phyloP scores from a whole-genome alignment of 805 yeast genomes.

The Yarrowia sp. region DNA sequence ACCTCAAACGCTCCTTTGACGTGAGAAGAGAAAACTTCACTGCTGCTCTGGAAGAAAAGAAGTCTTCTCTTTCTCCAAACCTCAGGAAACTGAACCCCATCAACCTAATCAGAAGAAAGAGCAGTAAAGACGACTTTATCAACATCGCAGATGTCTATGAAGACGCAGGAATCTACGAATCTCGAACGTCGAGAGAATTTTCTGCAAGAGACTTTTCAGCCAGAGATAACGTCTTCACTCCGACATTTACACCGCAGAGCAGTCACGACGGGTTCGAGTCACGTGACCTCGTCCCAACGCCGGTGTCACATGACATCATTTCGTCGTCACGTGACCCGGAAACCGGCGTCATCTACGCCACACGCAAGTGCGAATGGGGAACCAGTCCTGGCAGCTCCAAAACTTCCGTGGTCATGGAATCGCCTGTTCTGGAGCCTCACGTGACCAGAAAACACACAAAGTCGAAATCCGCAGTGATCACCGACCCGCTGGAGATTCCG shows the following conservation, averaged over 20 bases:
- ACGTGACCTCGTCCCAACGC: constrained; percentile 8
- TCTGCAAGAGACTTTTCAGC: constrained; percentile 5
- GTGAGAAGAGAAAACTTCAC: constrained; percentile 20
- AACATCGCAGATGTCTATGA: constrained; percentile 27
- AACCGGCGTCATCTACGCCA: constrained; percentile 29
- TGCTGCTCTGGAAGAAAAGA: constrained; percentile 19
- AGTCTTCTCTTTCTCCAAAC: constrained; percentile 39
- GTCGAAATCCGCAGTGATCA: not conserved
- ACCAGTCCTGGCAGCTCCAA: not conserved
- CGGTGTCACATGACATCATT: constrained; percentile 23
- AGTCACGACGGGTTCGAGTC: not conserved
- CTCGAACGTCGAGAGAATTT: not conserved
- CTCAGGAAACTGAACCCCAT: constrained; percentile 24
- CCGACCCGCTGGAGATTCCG: constrained; percentile 6
- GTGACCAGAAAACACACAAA: not conserved
- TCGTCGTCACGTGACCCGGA: constrained; percentile 26
- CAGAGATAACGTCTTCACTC: not conserved
- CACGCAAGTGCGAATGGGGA: constrained; percentile 28
- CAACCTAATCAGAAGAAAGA: constrained; percentile 16
- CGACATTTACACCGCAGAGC: not conserved
- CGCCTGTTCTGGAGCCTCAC: not conserved
- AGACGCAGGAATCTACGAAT: not conserved
- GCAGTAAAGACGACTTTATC: constrained; percentile 9
- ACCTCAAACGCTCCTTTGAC: constrained; percentile 16
- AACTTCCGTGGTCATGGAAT: not conserved